Conservation (phyloP, 2,329 filamentous ascomycete species). For the Fusarium solani-melongenae region DNA sequence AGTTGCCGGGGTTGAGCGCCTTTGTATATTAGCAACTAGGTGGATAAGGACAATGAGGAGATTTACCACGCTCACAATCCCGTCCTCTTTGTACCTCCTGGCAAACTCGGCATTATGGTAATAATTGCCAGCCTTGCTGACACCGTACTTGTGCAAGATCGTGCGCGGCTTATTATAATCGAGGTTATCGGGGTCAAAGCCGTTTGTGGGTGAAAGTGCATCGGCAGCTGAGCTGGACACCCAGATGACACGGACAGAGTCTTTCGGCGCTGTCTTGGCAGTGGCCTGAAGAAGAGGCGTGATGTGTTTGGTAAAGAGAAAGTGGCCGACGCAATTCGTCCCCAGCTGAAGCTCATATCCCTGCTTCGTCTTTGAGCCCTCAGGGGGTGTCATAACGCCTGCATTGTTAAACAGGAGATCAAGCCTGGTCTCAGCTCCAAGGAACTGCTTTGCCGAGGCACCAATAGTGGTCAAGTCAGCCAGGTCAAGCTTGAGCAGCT, state of each 20-base stretch:
- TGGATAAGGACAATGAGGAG: fast-evolving
- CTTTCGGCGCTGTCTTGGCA: slow-evolving; percentile 46
- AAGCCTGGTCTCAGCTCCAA: slow-evolving; percentile 45
- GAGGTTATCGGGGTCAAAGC: slow-evolving; percentile 44
- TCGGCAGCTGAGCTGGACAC: slow-evolving; percentile 47
- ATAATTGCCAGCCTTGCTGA: slow-evolving; percentile 47
- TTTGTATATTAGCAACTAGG: not conserved
- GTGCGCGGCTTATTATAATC: slow-evolving; percentile 40
- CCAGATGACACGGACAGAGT: slow-evolving; percentile 46
- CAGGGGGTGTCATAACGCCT: slow-evolving; percentile 55
- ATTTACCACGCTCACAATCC: slow-evolving; percentile 42
- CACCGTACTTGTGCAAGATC: slow-evolving; percentile 42
- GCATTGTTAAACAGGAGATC: slow-evolving; percentile 60
- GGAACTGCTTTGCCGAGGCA: slow-evolving; percentile 46
- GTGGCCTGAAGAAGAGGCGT: slow-evolving; percentile 51
- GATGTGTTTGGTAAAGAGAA: slow-evolving; percentile 54
- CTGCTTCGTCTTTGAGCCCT: slow-evolving; percentile 54
- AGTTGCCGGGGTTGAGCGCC: slow-evolving; percentile 40
- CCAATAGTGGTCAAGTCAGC: slow-evolving; percentile 52
- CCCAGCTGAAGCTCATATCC: slow-evolving; percentile 57
- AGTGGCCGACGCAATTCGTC: slow-evolving; percentile 54
- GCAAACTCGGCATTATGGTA: slow-evolving; percentile 47
- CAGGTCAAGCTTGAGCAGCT: slow-evolving; percentile 59
- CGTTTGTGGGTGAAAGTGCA: slow-evolving; percentile 31
- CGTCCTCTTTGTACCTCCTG: slow-evolving; percentile 41